These are phyloP conservation scores for Coemansia sp. DNA, from an alignment of 192 early-diverging fungal genomes.

Conservation along the genomic window DNA sequence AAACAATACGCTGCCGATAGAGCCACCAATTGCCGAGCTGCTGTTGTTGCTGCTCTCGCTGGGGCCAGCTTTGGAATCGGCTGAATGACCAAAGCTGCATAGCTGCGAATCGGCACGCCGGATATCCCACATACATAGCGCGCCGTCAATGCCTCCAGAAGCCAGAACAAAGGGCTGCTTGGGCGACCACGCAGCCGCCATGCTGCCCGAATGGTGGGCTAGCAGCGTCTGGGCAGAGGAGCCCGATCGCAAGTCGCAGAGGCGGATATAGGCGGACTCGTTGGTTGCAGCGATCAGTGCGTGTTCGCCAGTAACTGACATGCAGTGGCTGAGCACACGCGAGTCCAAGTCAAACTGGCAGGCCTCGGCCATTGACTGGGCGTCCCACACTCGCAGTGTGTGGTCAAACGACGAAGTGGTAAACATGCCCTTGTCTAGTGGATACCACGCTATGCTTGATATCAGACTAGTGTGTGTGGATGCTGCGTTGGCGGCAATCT, in stretches of 20 bases:
- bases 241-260: conserved; percentile 69
- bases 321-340: conserved; percentile 65
- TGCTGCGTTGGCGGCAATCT: conserved; percentile 14
- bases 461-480: conserved; percentile 65
- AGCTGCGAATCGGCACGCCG: conserved; percentile 70
- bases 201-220: conserved; percentile 62
- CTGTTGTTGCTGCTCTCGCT: background rate
- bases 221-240: conserved; percentile 35
- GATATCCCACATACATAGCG: conserved; percentile 81
- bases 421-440: conserved; percentile 82
- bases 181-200: conserved; percentile 75
- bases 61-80: conserved; percentile 16
- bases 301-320: conserved; percentile 77
- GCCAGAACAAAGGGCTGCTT: conserved; percentile 66
- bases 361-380: conserved; percentile 64
- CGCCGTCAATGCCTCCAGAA: conserved; percentile 74
- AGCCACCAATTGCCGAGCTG: conserved; percentile 38
- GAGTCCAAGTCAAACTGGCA: conserved; percentile 68
- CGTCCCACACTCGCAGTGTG: conserved; percentile 80
- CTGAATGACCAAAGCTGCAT: conserved; percentile 51
- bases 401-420: conserved; percentile 74
- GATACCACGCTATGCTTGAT: conserved; percentile 76
- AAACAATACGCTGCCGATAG: conserved; percentile 66
- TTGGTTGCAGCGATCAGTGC: conserved; percentile 76
- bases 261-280: conserved; percentile 63